Conservation (phyloP, 306 rosid species). For the Quercus glauca region DNA sequence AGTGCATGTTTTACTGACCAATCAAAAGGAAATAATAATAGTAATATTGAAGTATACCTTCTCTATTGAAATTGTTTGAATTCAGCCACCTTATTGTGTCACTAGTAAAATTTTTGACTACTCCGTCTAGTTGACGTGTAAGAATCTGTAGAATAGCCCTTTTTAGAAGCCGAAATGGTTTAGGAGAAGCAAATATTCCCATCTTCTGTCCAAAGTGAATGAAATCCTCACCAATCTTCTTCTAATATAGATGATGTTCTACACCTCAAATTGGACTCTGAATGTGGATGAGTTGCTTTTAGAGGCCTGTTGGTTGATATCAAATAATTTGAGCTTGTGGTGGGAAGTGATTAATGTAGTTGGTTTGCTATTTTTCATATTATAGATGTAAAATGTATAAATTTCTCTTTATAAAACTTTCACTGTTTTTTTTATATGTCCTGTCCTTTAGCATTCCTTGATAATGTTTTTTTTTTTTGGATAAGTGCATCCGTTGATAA, state of each 20-base stretch:
- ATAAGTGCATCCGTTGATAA: background rate
- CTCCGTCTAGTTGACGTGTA: background rate
- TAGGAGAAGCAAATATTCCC: background rate
- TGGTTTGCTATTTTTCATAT: background rate
- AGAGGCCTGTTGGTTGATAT: background rate
- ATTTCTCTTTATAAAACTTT: too few species aligned
- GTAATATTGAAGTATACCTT: background rate
- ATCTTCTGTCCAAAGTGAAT: background rate
- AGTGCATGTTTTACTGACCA: too few species aligned
- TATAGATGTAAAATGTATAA: background rate
- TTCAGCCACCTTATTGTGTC: background rate
- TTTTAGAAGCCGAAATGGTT: background rate
- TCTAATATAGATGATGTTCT: background rate
- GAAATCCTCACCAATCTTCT: background rate
- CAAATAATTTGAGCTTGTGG: background rate
- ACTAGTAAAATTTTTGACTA: too few species aligned
- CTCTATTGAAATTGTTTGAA: background rate
- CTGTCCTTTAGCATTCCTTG: background rate
- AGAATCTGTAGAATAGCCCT: background rate
- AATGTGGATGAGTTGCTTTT: background rate
- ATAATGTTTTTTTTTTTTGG: background rate
- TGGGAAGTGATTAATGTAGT: background rate
- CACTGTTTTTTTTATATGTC: too few species aligned
- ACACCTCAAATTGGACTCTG: background rate
- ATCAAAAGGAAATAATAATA: too few species aligned